These are phyloP conservation scores for Chaetomiaceae sp. DNA, from an alignment of 2,329 filamentous ascomycete genomes.

Conservation along the genomic window DNA sequence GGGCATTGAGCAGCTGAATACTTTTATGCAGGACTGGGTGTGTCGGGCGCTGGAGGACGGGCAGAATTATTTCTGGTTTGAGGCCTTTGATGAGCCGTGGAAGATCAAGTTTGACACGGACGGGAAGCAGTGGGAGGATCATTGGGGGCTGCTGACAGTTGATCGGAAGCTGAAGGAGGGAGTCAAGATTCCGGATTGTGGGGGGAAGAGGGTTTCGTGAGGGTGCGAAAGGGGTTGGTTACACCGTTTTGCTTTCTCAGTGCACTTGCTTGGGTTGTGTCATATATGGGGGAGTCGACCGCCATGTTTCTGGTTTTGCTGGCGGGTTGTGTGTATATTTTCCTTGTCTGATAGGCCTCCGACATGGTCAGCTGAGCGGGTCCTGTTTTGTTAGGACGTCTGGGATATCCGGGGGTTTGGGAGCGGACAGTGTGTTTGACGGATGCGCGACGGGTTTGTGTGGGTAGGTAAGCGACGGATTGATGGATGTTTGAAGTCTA, in stretches of 20 bases:
- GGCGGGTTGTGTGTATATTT: background rate
- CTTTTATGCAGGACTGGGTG: conserved; percentile 80
- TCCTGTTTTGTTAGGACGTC: too few species aligned
- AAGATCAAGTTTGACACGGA: conserved; percentile 67
- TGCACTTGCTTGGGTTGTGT: too few species aligned
- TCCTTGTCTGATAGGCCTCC: too few species aligned
- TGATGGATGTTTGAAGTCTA: background rate
- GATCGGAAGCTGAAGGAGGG: conserved; percentile 78
- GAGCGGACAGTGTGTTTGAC: background rate
- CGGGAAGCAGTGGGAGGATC: conserved; percentile 79
- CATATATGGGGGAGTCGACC: too few species aligned
- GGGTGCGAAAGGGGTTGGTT: background rate
- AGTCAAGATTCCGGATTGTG: conserved; percentile 81
- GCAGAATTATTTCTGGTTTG: conserved; percentile 96
- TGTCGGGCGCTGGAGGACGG: conserved; percentile 73
- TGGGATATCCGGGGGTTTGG: too few species aligned
- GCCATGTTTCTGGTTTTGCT: background rate
- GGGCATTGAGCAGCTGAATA: conserved; percentile 72
- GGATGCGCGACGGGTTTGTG: too few species aligned
- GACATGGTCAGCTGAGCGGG: too few species aligned
- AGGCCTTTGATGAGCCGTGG: conserved; percentile 96
- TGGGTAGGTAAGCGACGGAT: too few species aligned
- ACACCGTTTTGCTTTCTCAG: background rate
- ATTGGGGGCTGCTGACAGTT: conserved; percentile 89
- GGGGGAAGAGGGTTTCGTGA: conserved; percentile 57